phyloP scores from a whole-genome alignment of 805 yeast genomes.

The Candida fluviatilis region DNA sequence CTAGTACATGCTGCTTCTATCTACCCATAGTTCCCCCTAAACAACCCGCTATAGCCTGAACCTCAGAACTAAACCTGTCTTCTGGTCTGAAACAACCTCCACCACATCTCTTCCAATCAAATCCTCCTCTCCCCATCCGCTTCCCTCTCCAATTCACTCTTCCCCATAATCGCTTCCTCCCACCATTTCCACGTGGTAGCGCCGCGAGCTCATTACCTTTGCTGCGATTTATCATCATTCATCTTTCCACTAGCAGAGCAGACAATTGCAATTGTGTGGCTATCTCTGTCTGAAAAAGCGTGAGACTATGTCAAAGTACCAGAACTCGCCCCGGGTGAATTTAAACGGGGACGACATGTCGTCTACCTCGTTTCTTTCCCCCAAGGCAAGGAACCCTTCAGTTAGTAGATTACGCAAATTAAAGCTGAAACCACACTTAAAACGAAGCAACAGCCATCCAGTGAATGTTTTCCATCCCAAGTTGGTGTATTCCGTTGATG shows the following conservation, averaged over 20 bases:
- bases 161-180: not conserved
- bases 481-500: constrained; percentile 72
- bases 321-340: constrained; percentile 1
- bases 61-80: too few species aligned
- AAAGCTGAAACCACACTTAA: constrained; percentile 30
- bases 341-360: not conserved
- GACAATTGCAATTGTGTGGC: too few species aligned
- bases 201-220: too few species aligned
- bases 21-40: too few species aligned
- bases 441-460: constrained; percentile 16
- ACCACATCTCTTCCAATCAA: not conserved
- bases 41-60: too few species aligned
- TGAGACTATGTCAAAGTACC: constrained; percentile 5
- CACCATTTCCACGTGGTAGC: not conserved
- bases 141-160: not conserved
- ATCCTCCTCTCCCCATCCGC: constrained; percentile 3
- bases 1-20: too few species aligned
- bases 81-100: not conserved
- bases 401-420: constrained; percentile 20
- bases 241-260: too few species aligned
- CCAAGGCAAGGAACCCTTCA: constrained; percentile 14
- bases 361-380: constrained; percentile 1
- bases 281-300: too few species aligned
- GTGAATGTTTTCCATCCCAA: constrained; percentile 13
- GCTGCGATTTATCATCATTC: too few species aligned